Evolutionary conservation across 176 grass and related monocot genomes (phyloP), one percentile per base, ranked within the genome.

Genomic region (Zea luxurians): DNA sequence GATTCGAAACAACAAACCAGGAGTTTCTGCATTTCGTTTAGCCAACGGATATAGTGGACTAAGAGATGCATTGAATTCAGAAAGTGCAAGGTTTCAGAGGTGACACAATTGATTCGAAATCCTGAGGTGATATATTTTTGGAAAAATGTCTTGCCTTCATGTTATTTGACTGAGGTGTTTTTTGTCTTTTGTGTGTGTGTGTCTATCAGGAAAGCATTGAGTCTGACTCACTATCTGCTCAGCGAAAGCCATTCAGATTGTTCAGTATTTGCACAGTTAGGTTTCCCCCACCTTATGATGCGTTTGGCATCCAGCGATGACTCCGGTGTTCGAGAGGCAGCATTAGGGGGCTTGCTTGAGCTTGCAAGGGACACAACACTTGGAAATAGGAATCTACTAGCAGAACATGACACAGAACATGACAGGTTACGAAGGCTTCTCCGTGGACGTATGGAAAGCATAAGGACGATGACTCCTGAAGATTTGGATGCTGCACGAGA

Each of bases 191-290:
- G 40, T 67, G 65, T 13, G 16, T 17, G 79, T 48, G 17, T 78
- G 11, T 78, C 90, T 78, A 8, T 78, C 90, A 97, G 93, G 88
- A 97, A 97, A 80, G 93, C 93, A 45, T 68, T 97, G 47, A 97
- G 83, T 57, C 78, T 93, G 78, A 90, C 85, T 59, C 72, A 90
- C 15, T 93, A 97, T 78, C 70, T 93, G n/a, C 79, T 93, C 37
- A 87, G 80, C 4, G 93, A 97, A 83, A 90, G 74, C 80, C 82
- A 82, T 75, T 82, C 80, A 20, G 93, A 93, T 79, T 93, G 90
- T 59, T 73, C 42, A 0, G 88, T 90, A 7, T 82, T 93, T 73
- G 77, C 90, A 47, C 83, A 84, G 73, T 81, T 97, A 36, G 93
- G 93, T 15, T 93, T 97, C 40, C 88, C 93, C 18, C 83, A 45